Conservation (phyloP, 2,329 filamentous ascomycete species). For the Fonsecaea multimorphosa region DNA sequence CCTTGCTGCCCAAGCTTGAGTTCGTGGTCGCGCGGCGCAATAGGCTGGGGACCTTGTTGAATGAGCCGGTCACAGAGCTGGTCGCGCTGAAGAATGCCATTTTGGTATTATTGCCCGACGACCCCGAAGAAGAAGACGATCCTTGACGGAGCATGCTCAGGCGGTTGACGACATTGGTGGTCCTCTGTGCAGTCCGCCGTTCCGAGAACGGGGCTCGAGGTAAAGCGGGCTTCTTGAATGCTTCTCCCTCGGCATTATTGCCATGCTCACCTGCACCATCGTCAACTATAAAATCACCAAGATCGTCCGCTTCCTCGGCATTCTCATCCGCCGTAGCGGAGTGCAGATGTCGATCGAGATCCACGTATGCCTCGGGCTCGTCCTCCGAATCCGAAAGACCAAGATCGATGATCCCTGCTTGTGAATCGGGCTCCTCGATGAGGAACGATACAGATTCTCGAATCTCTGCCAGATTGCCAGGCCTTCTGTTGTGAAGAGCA, state of each 20-base stretch:
- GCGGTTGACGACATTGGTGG: constrained; percentile 53
- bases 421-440: constrained; percentile 66
- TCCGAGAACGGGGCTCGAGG: constrained; percentile 41
- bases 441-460: constrained; percentile 82
- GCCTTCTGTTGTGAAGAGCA: constrained; percentile 73
- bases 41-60: constrained; percentile 35
- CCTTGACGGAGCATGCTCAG: constrained; percentile 53
- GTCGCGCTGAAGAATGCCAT: constrained; percentile 37
- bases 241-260: constrained; percentile 39
- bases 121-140: constrained; percentile 48
- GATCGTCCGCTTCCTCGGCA: constrained; percentile 55
- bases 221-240: constrained; percentile 40
- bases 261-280: constrained; percentile 41
- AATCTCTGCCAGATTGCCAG: constrained; percentile 78
- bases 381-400: constrained; percentile 54
- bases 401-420: constrained; percentile 54
- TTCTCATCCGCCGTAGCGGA: constrained; percentile 61
- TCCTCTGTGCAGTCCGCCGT: constrained; percentile 45
- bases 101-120: constrained; percentile 29
- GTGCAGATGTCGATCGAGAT: constrained; percentile 55
- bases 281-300: constrained; percentile 40
- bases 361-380: constrained; percentile 48
- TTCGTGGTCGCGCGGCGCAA: constrained; percentile 40
- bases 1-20: constrained; percentile 34
- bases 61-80: constrained; percentile 24